Evolutionary conservation across 2,329 filamentous ascomycete species (phyloP).

Genomic region (Colletotrichum melonis): DNA sequence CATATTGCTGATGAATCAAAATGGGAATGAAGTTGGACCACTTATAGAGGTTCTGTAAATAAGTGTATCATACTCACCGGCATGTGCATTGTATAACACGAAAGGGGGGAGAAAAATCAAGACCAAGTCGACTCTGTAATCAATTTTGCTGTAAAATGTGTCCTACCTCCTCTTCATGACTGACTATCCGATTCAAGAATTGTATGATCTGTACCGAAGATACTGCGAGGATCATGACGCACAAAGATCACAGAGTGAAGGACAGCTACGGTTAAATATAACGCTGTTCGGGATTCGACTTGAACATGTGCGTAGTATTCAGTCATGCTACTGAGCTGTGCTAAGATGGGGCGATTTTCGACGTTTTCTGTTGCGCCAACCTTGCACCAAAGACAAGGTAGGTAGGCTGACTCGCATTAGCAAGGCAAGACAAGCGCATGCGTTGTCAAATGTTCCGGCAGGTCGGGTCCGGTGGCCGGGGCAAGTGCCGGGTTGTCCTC

Average conservation of each 20-base stretch:
- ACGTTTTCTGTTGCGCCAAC: not conserved
- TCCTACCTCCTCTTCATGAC: not conserved
- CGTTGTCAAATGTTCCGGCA: not conserved
- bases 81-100: conserved; percentile 33
- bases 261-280: not conserved
- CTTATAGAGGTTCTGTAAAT: conserved; percentile 29
- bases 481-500: not conserved
- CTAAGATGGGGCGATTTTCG: not conserved
- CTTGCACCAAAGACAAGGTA: not conserved
- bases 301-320: not conserved
- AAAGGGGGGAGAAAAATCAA: conserved; percentile 9
- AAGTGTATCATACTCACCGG: conserved; percentile 33
- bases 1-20: not conserved
- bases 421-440: conserved; percentile 11
- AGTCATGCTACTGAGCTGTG: not conserved
- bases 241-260: not conserved
- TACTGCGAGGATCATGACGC: not conserved
- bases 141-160: not conserved
- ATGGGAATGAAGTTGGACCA: not conserved
- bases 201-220: not conserved
- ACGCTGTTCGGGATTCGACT: no score
- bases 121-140: conserved; percentile 15
- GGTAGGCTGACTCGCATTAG: not conserved
- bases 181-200: not conserved
- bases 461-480: conserved; percentile 2